phyloP scores from a whole-genome alignment of 148 eudicot species.

The Fagopyrum homotropicum region DNA sequence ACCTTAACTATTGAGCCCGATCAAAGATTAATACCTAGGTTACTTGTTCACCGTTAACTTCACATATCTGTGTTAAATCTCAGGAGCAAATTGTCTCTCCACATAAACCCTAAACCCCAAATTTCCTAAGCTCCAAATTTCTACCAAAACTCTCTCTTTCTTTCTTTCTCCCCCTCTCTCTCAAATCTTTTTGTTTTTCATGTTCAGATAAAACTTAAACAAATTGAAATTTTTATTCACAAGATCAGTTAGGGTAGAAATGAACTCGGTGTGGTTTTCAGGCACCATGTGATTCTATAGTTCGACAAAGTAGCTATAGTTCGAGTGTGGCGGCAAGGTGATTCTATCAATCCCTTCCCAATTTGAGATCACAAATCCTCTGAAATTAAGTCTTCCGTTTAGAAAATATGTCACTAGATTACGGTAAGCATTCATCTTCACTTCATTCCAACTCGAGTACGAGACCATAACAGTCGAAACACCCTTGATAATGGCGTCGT shows the following conservation, averaged over 20 bases:
- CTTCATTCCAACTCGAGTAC: conserved; percentile 30
- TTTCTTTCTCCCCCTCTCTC: too few species aligned
- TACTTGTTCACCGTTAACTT: too few species aligned
- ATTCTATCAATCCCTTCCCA: conserved; percentile 24
- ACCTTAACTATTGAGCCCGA: too few species aligned
- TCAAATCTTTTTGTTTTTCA: too few species aligned
- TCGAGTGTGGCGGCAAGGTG: conserved; percentile 23
- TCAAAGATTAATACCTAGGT: too few species aligned
- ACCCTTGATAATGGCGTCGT: conserved; percentile 26
- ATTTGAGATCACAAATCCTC: conserved; percentile 28
- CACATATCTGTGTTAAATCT: too few species aligned
- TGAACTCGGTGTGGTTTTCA: conserved; percentile 21
- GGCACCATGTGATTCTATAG: conserved; percentile 18
- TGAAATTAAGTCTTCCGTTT: conserved; percentile 27
- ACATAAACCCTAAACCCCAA: too few species aligned
- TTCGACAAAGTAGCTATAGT: conserved; percentile 18
- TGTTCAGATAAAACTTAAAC: too few species aligned
- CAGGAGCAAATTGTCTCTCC: too few species aligned
- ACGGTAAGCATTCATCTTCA: conserved; percentile 27
- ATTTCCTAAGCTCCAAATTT: too few species aligned
- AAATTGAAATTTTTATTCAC: conserved; percentile 8
- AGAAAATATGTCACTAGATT: conserved; percentile 26
- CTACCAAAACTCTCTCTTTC: too few species aligned
- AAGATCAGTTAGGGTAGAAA: conserved; percentile 14
- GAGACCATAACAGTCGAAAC: conserved; percentile 28